A percentile compares a stretch with the other conserved stretches of the same genome.
phyloP scores from a whole-genome alignment of 1,284 basidiomycete genomes.

The Ustilago tritici region DNA sequence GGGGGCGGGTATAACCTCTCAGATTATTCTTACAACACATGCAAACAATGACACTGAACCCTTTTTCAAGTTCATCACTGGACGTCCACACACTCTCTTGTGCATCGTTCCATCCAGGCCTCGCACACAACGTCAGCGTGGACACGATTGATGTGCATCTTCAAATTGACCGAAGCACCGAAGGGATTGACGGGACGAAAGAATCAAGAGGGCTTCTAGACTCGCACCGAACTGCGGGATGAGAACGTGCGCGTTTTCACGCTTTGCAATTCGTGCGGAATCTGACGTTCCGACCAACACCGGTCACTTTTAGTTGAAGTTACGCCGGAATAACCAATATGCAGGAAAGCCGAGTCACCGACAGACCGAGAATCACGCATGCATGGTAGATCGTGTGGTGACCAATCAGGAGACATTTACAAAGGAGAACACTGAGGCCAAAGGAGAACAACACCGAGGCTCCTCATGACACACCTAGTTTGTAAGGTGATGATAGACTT shows the following conservation, averaged over 20 bases:
- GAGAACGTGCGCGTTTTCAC: conserved; percentile 13
- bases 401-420: too few species aligned
- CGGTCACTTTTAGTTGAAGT: too few species aligned
- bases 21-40: too few species aligned
- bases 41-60: neutral
- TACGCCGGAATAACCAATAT: too few species aligned
- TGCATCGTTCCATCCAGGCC: neutral
- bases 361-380: too few species aligned
- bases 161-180: neutral
- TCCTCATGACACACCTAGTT: too few species aligned
- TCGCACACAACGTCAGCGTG: neutral
- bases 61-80: neutral
- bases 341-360: too few species aligned
- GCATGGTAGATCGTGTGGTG: too few species aligned
- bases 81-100: neutral
- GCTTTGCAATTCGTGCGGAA: conserved; percentile 16
- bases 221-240: neutral
- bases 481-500: too few species aligned
- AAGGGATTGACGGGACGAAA: neutral
- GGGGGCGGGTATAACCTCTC: too few species aligned
- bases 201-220: conserved; percentile 2
- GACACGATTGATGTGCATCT: neutral
- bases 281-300: conserved; percentile 4
- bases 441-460: too few species aligned
- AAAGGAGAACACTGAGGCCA: too few species aligned